Conservation (phyloP, 2,329 filamentous ascomycete species). For the Venturia oleaginea region DNA sequence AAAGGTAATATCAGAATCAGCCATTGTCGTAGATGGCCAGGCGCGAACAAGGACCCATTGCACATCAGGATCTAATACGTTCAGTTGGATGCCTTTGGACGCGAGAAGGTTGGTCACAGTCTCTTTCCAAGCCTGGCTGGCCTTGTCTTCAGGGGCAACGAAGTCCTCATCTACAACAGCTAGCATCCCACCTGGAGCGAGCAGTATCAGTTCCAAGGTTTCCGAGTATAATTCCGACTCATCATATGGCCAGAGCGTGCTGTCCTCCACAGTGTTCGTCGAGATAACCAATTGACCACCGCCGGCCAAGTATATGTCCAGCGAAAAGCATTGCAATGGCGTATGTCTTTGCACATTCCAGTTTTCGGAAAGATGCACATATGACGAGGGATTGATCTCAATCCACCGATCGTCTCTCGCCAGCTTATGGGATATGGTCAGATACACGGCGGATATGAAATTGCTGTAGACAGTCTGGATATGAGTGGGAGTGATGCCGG, state of each 20-base stretch:
- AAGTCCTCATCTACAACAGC: not conserved
- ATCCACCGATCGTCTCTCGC: not conserved
- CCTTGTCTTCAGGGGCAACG: not conserved
- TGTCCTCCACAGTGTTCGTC: not conserved
- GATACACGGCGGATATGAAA: not conserved
- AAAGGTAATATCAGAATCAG: not conserved
- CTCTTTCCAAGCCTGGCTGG: not conserved
- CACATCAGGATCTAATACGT: not conserved
- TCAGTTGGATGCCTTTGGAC: constrained; percentile 5
- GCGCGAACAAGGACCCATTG: constrained; percentile 6
- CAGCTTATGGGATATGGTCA: constrained; percentile 3
- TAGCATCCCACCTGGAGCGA: constrained; percentile 5
- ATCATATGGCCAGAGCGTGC: not conserved
- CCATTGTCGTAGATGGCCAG: not conserved
- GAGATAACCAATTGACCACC: constrained; percentile 10
- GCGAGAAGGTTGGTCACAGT: not conserved
- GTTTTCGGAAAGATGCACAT: not conserved
- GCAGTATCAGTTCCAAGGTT: not conserved
- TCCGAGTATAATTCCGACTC: not conserved
- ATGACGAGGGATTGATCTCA: not conserved
- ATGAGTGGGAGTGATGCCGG: not conserved
- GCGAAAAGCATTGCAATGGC: not conserved
- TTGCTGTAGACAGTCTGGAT: not conserved
- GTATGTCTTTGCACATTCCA: not conserved
- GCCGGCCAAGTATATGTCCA: constrained; percentile 10